Base-by-base conservation (phyloP, 352 stramenopile genomes). In the Globisporangium abappressorium region DNA sequence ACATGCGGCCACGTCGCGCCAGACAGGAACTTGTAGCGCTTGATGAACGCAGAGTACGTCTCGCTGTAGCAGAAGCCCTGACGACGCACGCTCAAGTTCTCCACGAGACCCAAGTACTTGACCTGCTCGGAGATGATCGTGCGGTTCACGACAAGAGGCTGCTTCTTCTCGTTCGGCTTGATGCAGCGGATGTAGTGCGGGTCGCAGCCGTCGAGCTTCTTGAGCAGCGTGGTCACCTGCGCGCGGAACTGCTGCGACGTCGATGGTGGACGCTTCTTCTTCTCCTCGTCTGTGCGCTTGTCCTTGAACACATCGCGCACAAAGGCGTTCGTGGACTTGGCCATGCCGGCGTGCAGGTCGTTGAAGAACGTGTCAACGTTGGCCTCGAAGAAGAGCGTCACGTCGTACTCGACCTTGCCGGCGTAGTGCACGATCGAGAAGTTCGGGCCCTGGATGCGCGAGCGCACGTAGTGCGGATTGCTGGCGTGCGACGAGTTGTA, bases 101-200 rank as follows among this genome's bases (percentile, higher is more conserved):
- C 87, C 43, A 96, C 83, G 28, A 96, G 73, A 34, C 88, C 88
- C 24, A 94, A 71, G 73, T 91, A 94, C 47, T 82, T 84, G 41
- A 94, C 84, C 64, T 96, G 88, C 64, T 96, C 83, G 5, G 73
- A 64, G 26, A 95, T 81, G 33, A 92, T 81, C 54, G 78, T 76
- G 60, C 84, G 81, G 70, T 94, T 82, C 38, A 90, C 81, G 34
- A 75, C 69, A 24, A 91, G 70, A n/a, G 86, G 81, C n/a, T 74
- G 64, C 73, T 97, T 97, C 34, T 92, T 77, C 56, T 96, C 87
- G 65, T 97, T 97, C 2, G 89, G 84, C 70, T 97, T 97, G 68
- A 97, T 96, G 70, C 89, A 97, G 55, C 90, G 89, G 38, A 97
- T 94, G 78, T 97, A 97, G 73, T 96, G 86, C 28, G 90, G 92